Evolutionary conservation across 2,329 filamentous ascomycete genomes (phyloP), one percentile per base, ranked within the genome.

Genomic region (Penicillium vulpinum): DNA sequence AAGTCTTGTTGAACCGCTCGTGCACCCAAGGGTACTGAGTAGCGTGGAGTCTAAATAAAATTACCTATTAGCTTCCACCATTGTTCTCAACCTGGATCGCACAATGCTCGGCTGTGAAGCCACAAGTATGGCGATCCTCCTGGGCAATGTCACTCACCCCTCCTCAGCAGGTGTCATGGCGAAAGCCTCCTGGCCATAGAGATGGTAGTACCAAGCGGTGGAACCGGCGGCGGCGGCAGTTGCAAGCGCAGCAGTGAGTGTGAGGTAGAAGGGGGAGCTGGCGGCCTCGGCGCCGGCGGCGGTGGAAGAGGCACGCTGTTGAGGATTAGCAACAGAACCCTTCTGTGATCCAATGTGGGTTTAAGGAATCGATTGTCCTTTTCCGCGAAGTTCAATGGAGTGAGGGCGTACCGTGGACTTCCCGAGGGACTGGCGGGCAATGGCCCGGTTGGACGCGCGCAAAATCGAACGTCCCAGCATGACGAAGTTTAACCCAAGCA

Each of bases 21-120:
- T 99, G 94, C 72, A 94, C 92, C 94, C 94, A 99, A 62, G 94
- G 94, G 79, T 97, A 97, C 71, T 88, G 80, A 62, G 92, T 90
- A 67, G 94, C 78, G 79, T 99, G 94, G 67, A 99, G 87, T 81
- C 94, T 99, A 72, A 28, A 68, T 59, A 47, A 54, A 59, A 61
- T 65, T 46, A 59, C 44, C 60, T 56, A 59, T 74, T 62, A 70
- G 67, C 54, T 62, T 39, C 38, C 41, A 49, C 33, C 26, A 18
- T 62, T 62, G 50, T 61, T 57, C 35, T 43, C 39, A 36, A 57
- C 56, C 56, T 62, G 56, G 56, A 56, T 61, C 59, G 60, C 57
- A 69, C 56, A 60, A 66, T 67, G 59, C 57, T 61, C 67, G 63
- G 67, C 59, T 65, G 43, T 31, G 63, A 58, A 64, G 54, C 54